Conservation (phyloP, 805 yeast species). For the Candida coquimbonensis region DNA sequence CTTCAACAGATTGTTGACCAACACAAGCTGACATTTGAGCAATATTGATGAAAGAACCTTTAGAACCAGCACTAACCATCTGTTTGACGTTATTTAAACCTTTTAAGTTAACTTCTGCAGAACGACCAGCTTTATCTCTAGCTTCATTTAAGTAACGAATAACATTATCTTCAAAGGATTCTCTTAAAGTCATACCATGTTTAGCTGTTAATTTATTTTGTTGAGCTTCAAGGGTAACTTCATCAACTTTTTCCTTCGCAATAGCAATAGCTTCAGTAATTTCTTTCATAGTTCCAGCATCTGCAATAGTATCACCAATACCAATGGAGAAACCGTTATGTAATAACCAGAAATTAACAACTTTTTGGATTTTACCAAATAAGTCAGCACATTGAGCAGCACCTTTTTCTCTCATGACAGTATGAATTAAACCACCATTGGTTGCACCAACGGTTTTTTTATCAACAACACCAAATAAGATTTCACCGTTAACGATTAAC, state of each 20-base stretch:
- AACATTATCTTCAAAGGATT: slow-evolving; percentile 95
- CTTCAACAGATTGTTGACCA: slow-evolving; percentile 99
- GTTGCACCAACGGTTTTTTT: slow-evolving; percentile 98
- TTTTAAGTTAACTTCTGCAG: slow-evolving; percentile 93
- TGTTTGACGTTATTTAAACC: slow-evolving; percentile 95
- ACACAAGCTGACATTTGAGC: slow-evolving; percentile 99
- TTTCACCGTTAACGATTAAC: slow-evolving; percentile 92
- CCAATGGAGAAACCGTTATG: slow-evolving; percentile 98
- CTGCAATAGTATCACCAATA: slow-evolving; percentile 99
- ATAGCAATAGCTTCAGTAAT: slow-evolving; percentile 89
- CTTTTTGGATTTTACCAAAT: slow-evolving; percentile 89
- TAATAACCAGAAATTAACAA: slow-evolving; percentile 91
- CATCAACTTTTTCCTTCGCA: slow-evolving; percentile 92
- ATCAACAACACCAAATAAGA: slow-evolving; percentile 96
- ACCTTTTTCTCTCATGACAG: slow-evolving; percentile 97
- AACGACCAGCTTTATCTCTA: slow-evolving; percentile 98
- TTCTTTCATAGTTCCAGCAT: slow-evolving; percentile 88
- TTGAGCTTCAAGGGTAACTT: slow-evolving; percentile 88
- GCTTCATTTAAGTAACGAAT: slow-evolving; percentile 94
- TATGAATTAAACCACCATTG: slow-evolving; percentile 95
- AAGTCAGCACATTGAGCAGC: slow-evolving; percentile 82
- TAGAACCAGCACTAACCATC: slow-evolving; percentile 98
- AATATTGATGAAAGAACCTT: slow-evolving; percentile 97
- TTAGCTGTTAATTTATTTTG: slow-evolving; percentile 83
- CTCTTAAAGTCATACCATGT: slow-evolving; percentile 99